Conservation (phyloP, 2,329 filamentous ascomycete species). For the Colletotrichum cereale region DNA sequence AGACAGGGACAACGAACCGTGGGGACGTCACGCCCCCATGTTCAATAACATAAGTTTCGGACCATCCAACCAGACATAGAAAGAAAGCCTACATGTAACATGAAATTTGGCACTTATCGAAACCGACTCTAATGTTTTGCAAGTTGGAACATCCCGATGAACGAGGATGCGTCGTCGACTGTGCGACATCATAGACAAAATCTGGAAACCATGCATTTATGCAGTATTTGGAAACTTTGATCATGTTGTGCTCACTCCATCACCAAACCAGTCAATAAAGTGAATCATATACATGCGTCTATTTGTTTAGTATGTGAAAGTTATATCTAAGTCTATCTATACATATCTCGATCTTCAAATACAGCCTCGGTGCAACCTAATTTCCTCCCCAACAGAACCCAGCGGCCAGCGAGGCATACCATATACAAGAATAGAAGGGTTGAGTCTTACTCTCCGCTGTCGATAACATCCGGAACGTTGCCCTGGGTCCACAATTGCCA, state of each 20-base stretch:
- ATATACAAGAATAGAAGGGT: neutral
- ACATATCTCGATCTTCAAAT: too few relatives aligned
- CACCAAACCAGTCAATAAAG: neutral
- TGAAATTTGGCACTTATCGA: too few relatives aligned
- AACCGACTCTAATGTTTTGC: too few relatives aligned
- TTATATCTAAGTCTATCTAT: neutral
- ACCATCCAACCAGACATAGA: too few relatives aligned
- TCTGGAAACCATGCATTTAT: neutral
- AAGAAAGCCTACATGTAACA: too few relatives aligned
- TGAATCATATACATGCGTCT: neutral
- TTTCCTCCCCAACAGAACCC: neutral
- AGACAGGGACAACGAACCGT: too few relatives aligned
- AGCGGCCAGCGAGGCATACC: neutral
- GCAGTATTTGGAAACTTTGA: too few relatives aligned
- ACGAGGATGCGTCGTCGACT: too few relatives aligned
- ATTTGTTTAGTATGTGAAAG: neutral
- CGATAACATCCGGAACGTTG: slow-evolving; percentile 64
- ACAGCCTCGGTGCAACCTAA: rapidly evolving
- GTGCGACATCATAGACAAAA: too few relatives aligned
- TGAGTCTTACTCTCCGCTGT: slow-evolving; percentile 60
- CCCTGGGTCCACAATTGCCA: slow-evolving; percentile 64
- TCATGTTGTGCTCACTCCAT: neutral
- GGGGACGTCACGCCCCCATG: too few relatives aligned
- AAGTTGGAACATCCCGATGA: too few relatives aligned
- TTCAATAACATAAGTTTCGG: too few relatives aligned